Evolutionary conservation across 345 rosid genomes (phyloP).

Genomic region (Ceriops decandra): DNA sequence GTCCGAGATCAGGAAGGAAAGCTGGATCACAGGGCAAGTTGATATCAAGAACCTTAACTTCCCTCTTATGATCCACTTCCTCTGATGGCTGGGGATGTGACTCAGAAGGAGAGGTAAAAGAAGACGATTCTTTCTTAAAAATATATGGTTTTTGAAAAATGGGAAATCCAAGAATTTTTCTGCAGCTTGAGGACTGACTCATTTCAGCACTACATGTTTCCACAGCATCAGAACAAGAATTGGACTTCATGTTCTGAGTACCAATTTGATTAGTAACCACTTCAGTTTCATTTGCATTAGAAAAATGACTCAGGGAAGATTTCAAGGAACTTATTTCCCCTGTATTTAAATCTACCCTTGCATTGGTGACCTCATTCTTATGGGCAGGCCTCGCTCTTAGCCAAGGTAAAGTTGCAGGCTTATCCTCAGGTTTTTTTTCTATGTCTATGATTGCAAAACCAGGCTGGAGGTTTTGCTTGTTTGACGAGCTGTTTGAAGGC

Average conservation of each 20-base stretch:
- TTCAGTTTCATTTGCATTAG: too few relatives aligned
- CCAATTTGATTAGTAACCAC: conserved; percentile 13
- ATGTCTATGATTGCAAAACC: conserved; percentile 39
- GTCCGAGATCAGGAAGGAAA: conserved; percentile 41
- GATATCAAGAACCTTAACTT: conserved; percentile 53
- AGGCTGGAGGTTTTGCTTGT: conserved; percentile 26
- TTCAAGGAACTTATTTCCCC: conserved; percentile 31
- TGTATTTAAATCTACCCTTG: conserved; percentile 44
- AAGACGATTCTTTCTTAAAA: conserved; percentile 37
- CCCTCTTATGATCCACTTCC: conserved; percentile 35
- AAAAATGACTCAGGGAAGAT: too few relatives aligned
- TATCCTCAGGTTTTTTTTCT: conserved; percentile 45
- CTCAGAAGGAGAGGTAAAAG: conserved; percentile 33
- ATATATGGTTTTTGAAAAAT: conserved; percentile 35
- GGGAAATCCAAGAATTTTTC: conserved; percentile 57
- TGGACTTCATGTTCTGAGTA: conserved; percentile 35
- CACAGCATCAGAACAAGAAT: conserved; percentile 34
- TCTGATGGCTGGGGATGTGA: conserved; percentile 34
- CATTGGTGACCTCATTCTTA: conserved; percentile 33
- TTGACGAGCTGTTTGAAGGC: conserved; percentile 39
- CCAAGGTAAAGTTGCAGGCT: conserved; percentile 55
- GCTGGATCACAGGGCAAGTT: conserved; percentile 72
- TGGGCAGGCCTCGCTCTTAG: conserved; percentile 41
- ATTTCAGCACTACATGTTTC: conserved; percentile 33
- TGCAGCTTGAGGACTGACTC: conserved; percentile 31